phyloP scores from a whole-genome alignment of 1,284 basidiomycete species.

The Baeospora myosura region DNA sequence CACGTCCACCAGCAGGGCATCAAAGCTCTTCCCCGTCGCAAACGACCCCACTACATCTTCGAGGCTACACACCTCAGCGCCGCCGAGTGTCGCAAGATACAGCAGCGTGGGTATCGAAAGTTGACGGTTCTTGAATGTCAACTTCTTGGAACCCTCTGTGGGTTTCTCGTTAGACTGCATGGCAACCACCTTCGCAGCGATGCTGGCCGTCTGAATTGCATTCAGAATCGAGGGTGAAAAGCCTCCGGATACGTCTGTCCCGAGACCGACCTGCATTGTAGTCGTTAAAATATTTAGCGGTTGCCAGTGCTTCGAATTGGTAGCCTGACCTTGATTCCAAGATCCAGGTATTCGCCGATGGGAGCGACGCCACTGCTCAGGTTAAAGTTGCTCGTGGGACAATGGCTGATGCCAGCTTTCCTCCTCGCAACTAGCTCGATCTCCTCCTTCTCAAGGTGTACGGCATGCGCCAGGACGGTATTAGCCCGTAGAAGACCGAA shows the following conservation, averaged over 20 bases:
- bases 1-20: conserved; percentile 71
- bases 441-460: conserved; percentile 73
- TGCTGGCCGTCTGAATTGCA: conserved; percentile 77
- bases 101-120: conserved; percentile 74
- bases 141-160: conserved; percentile 9
- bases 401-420: conserved; percentile 82
- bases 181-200: conserved; percentile 72
- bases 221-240: conserved; percentile 79
- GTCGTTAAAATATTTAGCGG: not conserved
- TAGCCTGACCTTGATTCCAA: conserved; percentile 69
- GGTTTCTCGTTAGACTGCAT: conserved; percentile 25
- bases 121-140: conserved; percentile 51
- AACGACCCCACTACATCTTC: conserved; percentile 75
- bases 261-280: conserved; percentile 66
- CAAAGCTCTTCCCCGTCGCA: conserved; percentile 78
- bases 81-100: conserved; percentile 88
- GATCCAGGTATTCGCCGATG: conserved; percentile 74
- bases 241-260: conserved; percentile 90
- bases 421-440: conserved; percentile 62
- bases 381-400: conserved; percentile 91
- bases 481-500: conserved; percentile 71
- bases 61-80: conserved; percentile 78
- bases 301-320: not conserved
- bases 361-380: conserved; percentile 78
- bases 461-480: conserved; percentile 88